These are phyloP conservation scores for Chrysanthemum lavandulifolium DNA, from an alignment of 129 eudicot genomes.

Conservation along the genomic window DNA sequence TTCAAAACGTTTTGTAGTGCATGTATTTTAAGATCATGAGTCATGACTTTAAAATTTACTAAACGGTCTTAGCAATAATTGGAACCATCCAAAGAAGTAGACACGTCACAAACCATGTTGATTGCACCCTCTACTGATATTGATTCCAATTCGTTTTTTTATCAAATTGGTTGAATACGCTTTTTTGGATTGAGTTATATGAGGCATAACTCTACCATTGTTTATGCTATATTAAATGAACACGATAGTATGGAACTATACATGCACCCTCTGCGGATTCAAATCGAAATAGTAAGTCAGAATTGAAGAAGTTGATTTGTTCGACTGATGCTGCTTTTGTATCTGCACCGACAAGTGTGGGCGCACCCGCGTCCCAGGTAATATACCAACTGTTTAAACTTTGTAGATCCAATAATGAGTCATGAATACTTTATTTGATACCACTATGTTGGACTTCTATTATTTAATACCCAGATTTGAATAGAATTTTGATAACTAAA, in stretches of 20 bases:
- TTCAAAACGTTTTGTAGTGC: not conserved
- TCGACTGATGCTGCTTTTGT: conserved; percentile 96
- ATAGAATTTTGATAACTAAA: not conserved
- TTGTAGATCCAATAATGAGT: no score
- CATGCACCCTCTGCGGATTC: no score
- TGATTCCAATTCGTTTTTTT: no score
- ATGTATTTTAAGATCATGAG: not conserved
- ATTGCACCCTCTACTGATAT: no score
- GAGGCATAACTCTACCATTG: no score
- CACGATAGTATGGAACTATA: no score
- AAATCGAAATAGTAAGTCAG: conserved; percentile 39
- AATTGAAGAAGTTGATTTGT: conserved; percentile 90
- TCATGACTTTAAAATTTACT: not conserved
- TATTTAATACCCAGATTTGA: no score
- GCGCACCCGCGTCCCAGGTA: conserved; percentile 53
- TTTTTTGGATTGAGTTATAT: no score
- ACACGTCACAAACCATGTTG: conserved; percentile 21
- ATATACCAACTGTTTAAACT: not conserved
- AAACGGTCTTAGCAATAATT: conserved; percentile 19
- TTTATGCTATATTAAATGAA: no score
- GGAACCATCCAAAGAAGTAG: conserved; percentile 20
- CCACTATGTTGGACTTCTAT: not conserved
- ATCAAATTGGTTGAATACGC: no score
- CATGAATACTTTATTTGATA: no score
- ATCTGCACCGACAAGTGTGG: conserved; percentile 65